Conservation (phyloP, 306 rosid species). For the Ochetophila trinervis region DNA sequence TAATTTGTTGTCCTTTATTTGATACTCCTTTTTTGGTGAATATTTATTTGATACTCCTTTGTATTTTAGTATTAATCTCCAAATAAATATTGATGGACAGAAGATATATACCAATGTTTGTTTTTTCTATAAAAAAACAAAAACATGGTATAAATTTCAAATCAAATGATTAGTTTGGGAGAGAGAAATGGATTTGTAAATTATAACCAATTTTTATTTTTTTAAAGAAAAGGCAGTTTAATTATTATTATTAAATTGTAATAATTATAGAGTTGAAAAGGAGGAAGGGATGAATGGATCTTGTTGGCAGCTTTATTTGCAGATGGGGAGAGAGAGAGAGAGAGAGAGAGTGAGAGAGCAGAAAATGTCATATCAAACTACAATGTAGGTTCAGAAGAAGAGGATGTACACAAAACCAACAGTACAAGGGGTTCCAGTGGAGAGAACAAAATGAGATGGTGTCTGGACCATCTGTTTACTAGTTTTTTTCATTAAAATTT, state of each 20-base stretch:
- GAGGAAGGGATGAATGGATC: conserved; percentile 43
- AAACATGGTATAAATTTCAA: too few species aligned
- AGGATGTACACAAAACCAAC: conserved; percentile 7
- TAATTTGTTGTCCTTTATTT: too few species aligned
- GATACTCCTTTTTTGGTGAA: too few species aligned
- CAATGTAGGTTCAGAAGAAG: conserved; percentile 30
- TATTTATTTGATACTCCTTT: too few species aligned
- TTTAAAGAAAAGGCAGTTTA: not conserved
- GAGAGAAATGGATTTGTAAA: not conserved
- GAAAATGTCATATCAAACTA: conserved; percentile 70
- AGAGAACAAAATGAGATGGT: too few species aligned
- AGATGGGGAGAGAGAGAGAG: conserved; percentile 10
- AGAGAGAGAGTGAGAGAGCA: conserved; percentile 13
- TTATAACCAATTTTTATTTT: not conserved
- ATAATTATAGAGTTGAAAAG: not conserved
- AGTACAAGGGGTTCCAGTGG: conserved; percentile 14
- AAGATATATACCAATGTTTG: too few species aligned
- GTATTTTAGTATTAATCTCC: too few species aligned
- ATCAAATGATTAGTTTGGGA: conserved; percentile 29
- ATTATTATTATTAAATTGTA: not conserved
- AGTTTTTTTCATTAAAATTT: too few species aligned
- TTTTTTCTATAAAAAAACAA: too few species aligned
- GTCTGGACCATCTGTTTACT: too few species aligned
- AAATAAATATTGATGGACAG: conserved; percentile 33
- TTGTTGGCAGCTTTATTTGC: conserved; percentile 44